Evolutionary conservation across 805 yeast species (phyloP).

Genomic region (Myxozyma neotropica): DNA sequence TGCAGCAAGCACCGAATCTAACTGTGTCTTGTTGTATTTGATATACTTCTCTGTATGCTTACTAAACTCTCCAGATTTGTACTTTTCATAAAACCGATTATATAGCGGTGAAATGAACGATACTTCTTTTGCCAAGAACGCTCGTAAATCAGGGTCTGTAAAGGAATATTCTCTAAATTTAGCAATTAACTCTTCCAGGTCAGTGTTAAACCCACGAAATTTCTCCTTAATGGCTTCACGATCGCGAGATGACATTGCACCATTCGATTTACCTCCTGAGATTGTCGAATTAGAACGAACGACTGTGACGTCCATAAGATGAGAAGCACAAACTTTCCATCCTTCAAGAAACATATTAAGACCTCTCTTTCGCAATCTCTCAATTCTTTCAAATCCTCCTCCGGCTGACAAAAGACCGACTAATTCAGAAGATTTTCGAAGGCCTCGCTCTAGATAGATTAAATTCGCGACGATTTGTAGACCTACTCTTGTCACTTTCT

Average conservation of each 20-base stretch:
- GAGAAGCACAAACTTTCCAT: slow-evolving; percentile 80
- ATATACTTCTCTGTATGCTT: slow-evolving; percentile 72
- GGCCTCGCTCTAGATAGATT: slow-evolving; percentile 67
- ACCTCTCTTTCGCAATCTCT: slow-evolving; percentile 70
- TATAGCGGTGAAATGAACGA: slow-evolving; percentile 79
- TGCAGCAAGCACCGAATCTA: slow-evolving; percentile 46
- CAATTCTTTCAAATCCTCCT: slow-evolving; percentile 62
- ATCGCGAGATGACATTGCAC: slow-evolving; percentile 63
- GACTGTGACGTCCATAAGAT: slow-evolving; percentile 78
- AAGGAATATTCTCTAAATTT: slow-evolving; percentile 67
- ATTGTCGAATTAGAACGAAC: slow-evolving; percentile 42
- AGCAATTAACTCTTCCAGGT: slow-evolving; percentile 74
- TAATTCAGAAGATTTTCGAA: slow-evolving; percentile 45
- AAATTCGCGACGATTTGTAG: slow-evolving; percentile 70
- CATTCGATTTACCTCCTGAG: slow-evolving; percentile 41
- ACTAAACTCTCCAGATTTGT: slow-evolving; percentile 67
- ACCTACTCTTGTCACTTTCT: slow-evolving; percentile 54
- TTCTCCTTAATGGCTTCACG: slow-evolving; percentile 81
- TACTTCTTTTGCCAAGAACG: slow-evolving; percentile 67
- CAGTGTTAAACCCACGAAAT: slow-evolving; percentile 76
- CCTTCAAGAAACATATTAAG: slow-evolving; percentile 65
- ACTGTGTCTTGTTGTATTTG: slow-evolving; percentile 49
- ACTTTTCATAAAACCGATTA: slow-evolving; percentile 79
- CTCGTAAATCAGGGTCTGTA: slow-evolving; percentile 65
- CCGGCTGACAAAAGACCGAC: slow-evolving; percentile 56